Evolutionary conservation across 345 rosid genomes (phyloP).

Genomic region (Conringia planisiliqua): DNA sequence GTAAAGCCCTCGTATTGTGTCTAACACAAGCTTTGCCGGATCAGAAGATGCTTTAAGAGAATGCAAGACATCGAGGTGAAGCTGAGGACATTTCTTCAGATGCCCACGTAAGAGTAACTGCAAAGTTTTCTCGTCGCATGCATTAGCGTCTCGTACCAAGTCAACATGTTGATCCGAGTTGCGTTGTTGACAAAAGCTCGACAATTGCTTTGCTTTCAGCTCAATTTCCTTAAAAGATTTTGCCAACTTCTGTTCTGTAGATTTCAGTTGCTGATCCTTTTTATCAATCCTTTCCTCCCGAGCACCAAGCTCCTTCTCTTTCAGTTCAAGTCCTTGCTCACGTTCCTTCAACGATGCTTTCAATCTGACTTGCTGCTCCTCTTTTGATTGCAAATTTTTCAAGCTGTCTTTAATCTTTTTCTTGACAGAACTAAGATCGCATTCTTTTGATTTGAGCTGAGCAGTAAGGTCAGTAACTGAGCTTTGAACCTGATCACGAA

Average conservation of each 20-base stretch:
- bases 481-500: slow-evolving; percentile 3
- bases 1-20: slow-evolving; percentile 48
- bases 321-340: slow-evolving; percentile 11
- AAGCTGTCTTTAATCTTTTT: slow-evolving; percentile 7
- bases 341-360: slow-evolving; percentile 18
- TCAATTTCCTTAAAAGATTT: slow-evolving; percentile 20
- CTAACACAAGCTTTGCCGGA: slow-evolving; percentile 62
- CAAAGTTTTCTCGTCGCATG: slow-evolving; percentile 41
- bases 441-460: slow-evolving; percentile 29
- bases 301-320: slow-evolving; percentile 30
- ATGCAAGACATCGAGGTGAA: slow-evolving; percentile 28
- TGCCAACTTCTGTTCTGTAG: not conserved
- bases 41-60: slow-evolving; percentile 36
- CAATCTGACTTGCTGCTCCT: slow-evolving; percentile 11
- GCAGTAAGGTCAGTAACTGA: slow-evolving; percentile 16
- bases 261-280: slow-evolving; percentile 17
- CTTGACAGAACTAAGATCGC: slow-evolving; percentile 17
- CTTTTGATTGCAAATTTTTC: slow-evolving; percentile 30
- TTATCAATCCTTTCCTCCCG: slow-evolving; percentile 7
- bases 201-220: slow-evolving; percentile 6
- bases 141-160: not conserved
- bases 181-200: slow-evolving; percentile 11
- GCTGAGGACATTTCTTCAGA: slow-evolving; percentile 29
- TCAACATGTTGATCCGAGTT: slow-evolving; percentile 16
- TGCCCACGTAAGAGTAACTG: slow-evolving; percentile 48